A percentile compares a stretch with the other conserved stretches of the same genome.
Conservation (phyloP, 352 stramenopile genomes). For the Phytophthora litchii region DNA sequence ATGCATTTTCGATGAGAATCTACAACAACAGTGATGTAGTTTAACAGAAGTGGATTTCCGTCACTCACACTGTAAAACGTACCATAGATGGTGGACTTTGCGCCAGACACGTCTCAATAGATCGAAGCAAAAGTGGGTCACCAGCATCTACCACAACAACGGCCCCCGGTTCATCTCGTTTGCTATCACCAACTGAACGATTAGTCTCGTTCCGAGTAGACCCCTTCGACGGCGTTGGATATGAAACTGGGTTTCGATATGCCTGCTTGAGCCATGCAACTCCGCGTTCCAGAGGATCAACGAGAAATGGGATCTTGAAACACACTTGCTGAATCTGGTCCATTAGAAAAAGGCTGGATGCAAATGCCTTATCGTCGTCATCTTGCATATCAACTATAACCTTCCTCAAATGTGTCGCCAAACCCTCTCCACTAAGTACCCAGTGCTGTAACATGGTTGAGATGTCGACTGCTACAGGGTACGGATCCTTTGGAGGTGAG, state of each 20-base stretch:
- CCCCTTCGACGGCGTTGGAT: slow-evolving; percentile 8
- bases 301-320: slow-evolving; percentile 52
- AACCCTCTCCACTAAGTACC: slow-evolving; percentile 29
- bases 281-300: slow-evolving; percentile 51
- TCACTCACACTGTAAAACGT: not conserved
- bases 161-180: slow-evolving; percentile 20
- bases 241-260: slow-evolving; percentile 12
- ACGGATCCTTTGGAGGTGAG: slow-evolving; percentile 1
- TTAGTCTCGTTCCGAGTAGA: not conserved
- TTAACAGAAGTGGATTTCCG: not conserved
- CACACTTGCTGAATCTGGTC: slow-evolving; percentile 53
- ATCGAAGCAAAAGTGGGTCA: slow-evolving; percentile 39
- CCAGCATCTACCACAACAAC: slow-evolving; percentile 49
- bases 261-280: slow-evolving; percentile 46
- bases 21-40: slow-evolving; percentile 10
- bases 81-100: slow-evolving; percentile 35
- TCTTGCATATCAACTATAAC: slow-evolving; percentile 42
- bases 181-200: slow-evolving; percentile 4
- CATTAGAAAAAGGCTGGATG: slow-evolving; percentile 55
- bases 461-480: slow-evolving; percentile 12
- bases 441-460: slow-evolving; percentile 36
- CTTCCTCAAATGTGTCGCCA: slow-evolving; percentile 37
- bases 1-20: slow-evolving; percentile 58
- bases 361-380: slow-evolving; percentile 36
- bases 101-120: slow-evolving; percentile 52